These are phyloP conservation scores for Platanus orientalis DNA, from an alignment of 164 flowering plant genomes.

Conservation along the genomic window DNA sequence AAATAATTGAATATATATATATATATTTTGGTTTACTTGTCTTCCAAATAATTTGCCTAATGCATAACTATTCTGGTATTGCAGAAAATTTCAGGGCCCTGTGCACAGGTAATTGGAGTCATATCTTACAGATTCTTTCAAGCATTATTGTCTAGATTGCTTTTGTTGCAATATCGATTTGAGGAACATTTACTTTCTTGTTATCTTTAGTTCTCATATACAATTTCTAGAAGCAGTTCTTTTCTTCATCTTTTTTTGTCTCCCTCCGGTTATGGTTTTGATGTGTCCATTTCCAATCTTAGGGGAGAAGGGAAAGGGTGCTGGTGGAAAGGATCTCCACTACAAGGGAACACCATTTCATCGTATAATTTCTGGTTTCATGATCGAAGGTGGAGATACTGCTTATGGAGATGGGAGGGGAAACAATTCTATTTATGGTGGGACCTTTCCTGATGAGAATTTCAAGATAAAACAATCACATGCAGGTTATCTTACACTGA, in stretches of 20 bases:
- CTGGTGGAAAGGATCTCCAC: slow-evolving; percentile 63
- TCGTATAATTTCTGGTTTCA: slow-evolving; percentile 88
- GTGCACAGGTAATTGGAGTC: slow-evolving; percentile 71
- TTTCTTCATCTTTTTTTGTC: no score
- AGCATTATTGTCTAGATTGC: slow-evolving; percentile 1
- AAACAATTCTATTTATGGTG: slow-evolving; percentile 78
- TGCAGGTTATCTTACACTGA: slow-evolving; percentile 45
- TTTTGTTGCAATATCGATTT: neutral
- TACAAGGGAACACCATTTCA: slow-evolving; percentile 92
- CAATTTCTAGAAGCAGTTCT: no score
- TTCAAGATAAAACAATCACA: slow-evolving; percentile 82
- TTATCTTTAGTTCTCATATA: neutral
- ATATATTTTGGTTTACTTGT: no score
- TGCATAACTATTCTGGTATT: slow-evolving; percentile 10
- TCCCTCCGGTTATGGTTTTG: no score
- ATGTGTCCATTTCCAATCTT: slow-evolving; percentile 12
- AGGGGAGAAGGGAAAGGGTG: slow-evolving; percentile 80
- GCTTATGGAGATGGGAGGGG: slow-evolving; percentile 75
- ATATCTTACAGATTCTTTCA: neutral
- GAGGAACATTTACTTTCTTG: neutral
- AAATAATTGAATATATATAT: no score
- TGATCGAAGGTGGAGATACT: slow-evolving; percentile 94
- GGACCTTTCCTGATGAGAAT: slow-evolving; percentile 86
- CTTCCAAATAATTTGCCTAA: no score
- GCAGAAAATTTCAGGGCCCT: slow-evolving; percentile 98